phyloP scores from a whole-genome alignment of 495 filamentous ascomycete genomes.

The Penicillium pulvis region DNA sequence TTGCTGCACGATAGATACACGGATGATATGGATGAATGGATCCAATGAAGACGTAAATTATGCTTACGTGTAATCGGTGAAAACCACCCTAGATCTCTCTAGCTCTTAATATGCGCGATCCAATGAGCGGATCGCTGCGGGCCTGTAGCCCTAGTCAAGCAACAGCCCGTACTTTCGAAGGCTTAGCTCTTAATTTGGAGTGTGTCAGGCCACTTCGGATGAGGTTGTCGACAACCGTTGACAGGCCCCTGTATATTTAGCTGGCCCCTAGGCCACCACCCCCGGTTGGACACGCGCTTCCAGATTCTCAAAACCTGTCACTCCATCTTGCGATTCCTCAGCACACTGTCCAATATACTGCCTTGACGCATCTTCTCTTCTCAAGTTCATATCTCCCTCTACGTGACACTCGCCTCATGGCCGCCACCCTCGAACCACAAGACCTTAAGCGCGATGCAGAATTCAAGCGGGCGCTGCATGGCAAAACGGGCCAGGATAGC shows the following conservation, averaged over 20 bases:
- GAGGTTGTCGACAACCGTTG: neutral
- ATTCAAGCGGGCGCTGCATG: constrained; percentile 6
- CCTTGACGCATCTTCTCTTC: neutral
- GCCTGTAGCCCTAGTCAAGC: neutral
- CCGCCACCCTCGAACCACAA: constrained; percentile 3
- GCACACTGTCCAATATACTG: neutral
- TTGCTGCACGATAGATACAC: too few species aligned
- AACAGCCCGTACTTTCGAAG: neutral
- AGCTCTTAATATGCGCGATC: too few species aligned
- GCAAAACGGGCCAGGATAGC: neutral
- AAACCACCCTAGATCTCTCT: too few species aligned
- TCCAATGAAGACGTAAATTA: too few species aligned
- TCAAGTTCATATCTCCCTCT: neutral
- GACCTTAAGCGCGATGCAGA: constrained; percentile 3
- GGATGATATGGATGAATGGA: too few species aligned
- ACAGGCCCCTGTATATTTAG: too few species aligned
- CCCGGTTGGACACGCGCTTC: too few species aligned
- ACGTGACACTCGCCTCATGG: neutral
- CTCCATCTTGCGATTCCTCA: neutral
- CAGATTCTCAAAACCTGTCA: too few species aligned
- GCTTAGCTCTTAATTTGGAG: neutral
- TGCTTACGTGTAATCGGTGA: too few species aligned
- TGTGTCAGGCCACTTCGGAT: neutral
- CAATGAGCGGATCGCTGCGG: too few species aligned
- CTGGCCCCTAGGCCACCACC: too few species aligned